Evolutionary conservation across 768 basidiomycete genomes (phyloP).

Genomic region (Russula sp.): DNA sequence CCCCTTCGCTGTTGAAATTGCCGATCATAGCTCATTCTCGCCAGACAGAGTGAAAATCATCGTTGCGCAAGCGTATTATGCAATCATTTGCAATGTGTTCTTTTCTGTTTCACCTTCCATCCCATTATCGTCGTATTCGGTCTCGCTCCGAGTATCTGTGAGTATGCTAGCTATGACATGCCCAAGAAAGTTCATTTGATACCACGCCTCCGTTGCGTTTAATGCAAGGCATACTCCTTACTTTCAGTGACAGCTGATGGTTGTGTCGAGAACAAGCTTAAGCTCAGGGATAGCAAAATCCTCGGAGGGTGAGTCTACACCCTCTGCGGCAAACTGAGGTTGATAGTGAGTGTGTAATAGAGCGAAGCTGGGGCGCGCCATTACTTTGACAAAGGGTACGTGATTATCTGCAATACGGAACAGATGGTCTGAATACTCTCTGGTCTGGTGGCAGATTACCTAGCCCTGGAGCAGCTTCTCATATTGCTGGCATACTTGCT

Average conservation of each 20-base stretch:
- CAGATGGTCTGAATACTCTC: neutral
- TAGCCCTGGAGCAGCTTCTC: slow-evolving; percentile 19
- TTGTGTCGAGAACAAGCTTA: slow-evolving; percentile 17
- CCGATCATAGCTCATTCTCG: neutral
- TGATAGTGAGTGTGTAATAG: neutral
- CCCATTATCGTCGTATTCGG: slow-evolving; percentile 2
- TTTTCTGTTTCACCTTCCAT: slow-evolving; percentile 6
- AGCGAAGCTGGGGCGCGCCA: slow-evolving; percentile 8
- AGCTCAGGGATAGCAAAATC: slow-evolving; percentile 12
- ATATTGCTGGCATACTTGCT: slow-evolving; percentile 18
- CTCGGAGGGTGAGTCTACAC: slow-evolving; percentile 15
- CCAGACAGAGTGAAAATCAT: slow-evolving; percentile 16
- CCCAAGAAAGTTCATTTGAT: neutral
- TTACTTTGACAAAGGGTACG: slow-evolving; percentile 13
- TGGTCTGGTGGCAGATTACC: slow-evolving; percentile 11
- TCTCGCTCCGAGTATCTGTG: slow-evolving; percentile 16
- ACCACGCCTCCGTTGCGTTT: neutral
- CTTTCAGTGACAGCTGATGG: slow-evolving; percentile 18
- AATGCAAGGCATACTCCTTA: slow-evolving; percentile 12
- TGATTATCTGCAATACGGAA: neutral
- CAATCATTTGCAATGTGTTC: slow-evolving; percentile 16
- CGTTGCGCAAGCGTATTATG: slow-evolving; percentile 19
- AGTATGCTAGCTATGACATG: neutral
- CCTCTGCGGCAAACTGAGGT: neutral
- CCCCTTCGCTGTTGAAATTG: no score